Evolutionary conservation across 768 basidiomycete species (phyloP).

Genomic region (Cystoderma amianthinum): DNA sequence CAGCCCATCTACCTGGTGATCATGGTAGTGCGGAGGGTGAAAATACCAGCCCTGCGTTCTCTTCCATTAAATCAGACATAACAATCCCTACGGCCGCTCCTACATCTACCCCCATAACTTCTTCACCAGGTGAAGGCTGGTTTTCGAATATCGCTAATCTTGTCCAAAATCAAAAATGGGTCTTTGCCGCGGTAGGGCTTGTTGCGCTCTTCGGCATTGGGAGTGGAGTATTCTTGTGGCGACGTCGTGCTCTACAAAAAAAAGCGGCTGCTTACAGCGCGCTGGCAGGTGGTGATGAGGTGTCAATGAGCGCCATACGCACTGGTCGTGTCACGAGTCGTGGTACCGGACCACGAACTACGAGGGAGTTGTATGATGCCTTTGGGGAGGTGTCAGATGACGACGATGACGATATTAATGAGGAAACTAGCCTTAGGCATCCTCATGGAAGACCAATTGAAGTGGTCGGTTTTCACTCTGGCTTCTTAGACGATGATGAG

Average conservation of each 20-base stretch:
- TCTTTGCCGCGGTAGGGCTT: conserved; percentile 79
- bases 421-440: conserved; percentile 56
- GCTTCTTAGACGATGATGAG: conserved; percentile 79
- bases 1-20: conserved; percentile 80
- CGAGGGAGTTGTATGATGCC: conserved; percentile 93
- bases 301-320: conserved; percentile 72
- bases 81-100: conserved; percentile 15
- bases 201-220: conserved; percentile 70
- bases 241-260: conserved; percentile 42
- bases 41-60: conserved; percentile 69
- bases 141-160: conserved; percentile 74
- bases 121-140: conserved; percentile 78
- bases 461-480: conserved; percentile 63
- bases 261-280: conserved; percentile 46
- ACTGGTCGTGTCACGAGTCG: conserved; percentile 21
- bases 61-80: conserved; percentile 11
- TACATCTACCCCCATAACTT: conserved; percentile 24
- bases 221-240: conserved; percentile 74
- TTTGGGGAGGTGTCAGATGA: conserved; percentile 89
- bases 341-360: conserved; percentile 38
- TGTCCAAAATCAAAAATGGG: conserved; percentile 77
- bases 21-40: conserved; percentile 79
- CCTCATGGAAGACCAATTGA: conserved; percentile 23
- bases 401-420: conserved; percentile 71
- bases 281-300: conserved; percentile 56